Base-by-base conservation (phyloP, 305 asterid species). In the Fraxinus baroniana region DNA sequence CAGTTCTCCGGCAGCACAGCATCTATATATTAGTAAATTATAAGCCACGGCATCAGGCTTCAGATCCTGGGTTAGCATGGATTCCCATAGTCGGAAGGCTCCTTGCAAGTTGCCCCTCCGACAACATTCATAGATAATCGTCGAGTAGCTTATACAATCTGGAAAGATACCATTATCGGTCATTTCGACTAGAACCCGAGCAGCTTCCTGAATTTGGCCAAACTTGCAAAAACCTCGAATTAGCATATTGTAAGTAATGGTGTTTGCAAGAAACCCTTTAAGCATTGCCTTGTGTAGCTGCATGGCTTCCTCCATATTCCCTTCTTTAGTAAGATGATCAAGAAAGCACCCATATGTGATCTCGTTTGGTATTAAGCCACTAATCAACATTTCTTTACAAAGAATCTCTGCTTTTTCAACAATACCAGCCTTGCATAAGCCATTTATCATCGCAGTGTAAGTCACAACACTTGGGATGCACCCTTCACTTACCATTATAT, bases 281-380 rank as follows among this genome's bases (percentile, higher is more conserved):
- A 89, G 72, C 95, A 94, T 91, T 37, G 87, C 84, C 36, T 82
- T 76, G 76, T 95, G 98, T 24, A 95, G 90, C 74, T 78, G 84
- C 37, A 82, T 75, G 79, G 98, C 98, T 81, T 90, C 91, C 78
- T 87, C 85, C 92, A 95, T 91, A 85, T 87, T 84, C 37, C 96
- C 97, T 76, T 79, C 91, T 83, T 89, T 52, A 0, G 94, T 86
- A 49, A 95, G 91, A 84, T 90, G 90, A 87, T 94, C 94, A 24
- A 95, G 97, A 83, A 95, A 89, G 87, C 97, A 92, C 39, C 97
- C 95, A 70, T 91, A 92, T 4, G 98, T 93, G 74, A 91, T 80
- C 81, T 90, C 90, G 82, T 92, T 93, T 46, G 98, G 98, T 32
- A 87, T 55, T 84, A 91, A 71, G 24, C 97, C 97, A 8, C 73